Conservation (phyloP, 1,284 basidiomycete species). For the Ustilago vetiveriae region DNA sequence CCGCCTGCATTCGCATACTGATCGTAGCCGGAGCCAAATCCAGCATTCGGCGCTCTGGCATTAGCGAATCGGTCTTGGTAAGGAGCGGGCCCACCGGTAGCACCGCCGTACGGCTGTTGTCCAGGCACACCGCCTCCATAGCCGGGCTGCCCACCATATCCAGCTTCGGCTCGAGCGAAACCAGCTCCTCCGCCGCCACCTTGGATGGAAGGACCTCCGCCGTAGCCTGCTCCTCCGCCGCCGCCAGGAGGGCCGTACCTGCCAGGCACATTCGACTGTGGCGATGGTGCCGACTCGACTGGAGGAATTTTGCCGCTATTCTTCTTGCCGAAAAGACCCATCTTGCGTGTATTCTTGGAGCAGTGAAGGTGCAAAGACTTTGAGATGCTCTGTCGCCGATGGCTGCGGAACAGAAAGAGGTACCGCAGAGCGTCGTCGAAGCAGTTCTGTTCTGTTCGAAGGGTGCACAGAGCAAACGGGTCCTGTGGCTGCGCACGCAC, state of each 20-base stretch:
- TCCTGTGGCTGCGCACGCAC: no score
- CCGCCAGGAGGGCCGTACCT: constrained; percentile 26
- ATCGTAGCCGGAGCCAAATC: constrained; percentile 55
- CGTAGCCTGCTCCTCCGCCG: constrained; percentile 16
- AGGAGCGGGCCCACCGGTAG: constrained; percentile 5
- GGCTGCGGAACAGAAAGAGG: no score
- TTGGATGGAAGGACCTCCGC: constrained; percentile 13
- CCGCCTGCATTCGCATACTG: constrained; percentile 25
- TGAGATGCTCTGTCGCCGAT: neutral
- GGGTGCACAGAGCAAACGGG: neutral
- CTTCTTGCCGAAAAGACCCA: constrained; percentile 50
- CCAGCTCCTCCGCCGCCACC: constrained; percentile 13
- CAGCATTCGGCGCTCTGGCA: constrained; percentile 42
- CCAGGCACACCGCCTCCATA: constrained; percentile 17
- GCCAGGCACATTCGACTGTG: constrained; percentile 16
- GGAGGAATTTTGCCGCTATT: constrained; percentile 40
- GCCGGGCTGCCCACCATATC: constrained; percentile 11
- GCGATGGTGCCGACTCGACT: constrained; percentile 22
- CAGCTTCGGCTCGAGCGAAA: constrained; percentile 8
- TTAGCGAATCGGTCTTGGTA: constrained; percentile 48
- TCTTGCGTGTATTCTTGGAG: no score
- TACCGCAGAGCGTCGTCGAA: no score
- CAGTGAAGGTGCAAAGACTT: no score
- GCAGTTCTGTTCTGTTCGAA: no score
- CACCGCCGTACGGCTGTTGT: constrained; percentile 29